Percentiles rank a stretch among this genome's conserved stretches.
These are phyloP conservation scores for Apiospora marii DNA, from an alignment of 2,329 filamentous ascomycete species.

Conservation along the genomic window DNA sequence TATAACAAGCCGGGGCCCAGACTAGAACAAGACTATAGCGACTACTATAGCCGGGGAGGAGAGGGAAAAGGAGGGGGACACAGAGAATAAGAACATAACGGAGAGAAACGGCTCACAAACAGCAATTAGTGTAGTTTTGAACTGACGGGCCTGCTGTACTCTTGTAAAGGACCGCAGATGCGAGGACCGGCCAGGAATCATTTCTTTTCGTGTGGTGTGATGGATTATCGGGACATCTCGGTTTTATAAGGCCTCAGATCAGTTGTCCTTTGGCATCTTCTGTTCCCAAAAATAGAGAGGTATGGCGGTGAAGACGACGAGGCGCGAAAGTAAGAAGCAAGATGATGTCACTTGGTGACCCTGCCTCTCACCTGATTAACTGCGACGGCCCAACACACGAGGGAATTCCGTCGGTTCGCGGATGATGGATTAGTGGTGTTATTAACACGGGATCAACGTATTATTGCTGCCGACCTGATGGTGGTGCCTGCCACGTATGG, in stretches of 20 bases:
- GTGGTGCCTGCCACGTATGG: background rate
- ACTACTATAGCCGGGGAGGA: background rate
- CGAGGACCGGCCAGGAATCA: background rate
- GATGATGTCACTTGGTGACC: conserved; percentile 11
- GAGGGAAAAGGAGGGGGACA: no score
- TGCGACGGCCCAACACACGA: background rate
- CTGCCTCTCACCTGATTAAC: background rate
- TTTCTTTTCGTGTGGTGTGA: background rate
- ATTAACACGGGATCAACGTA: background rate
- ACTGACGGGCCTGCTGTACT: background rate
- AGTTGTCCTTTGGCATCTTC: background rate
- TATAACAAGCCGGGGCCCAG: background rate
- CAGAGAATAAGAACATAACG: background rate
- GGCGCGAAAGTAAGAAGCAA: background rate
- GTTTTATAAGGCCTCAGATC: background rate
- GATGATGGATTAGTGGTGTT: background rate
- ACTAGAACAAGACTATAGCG: background rate
- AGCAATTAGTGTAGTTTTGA: background rate
- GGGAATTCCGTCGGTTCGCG: background rate
- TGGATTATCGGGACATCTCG: background rate
- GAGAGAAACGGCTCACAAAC: background rate
- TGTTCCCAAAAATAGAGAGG: background rate
- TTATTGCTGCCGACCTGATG: background rate
- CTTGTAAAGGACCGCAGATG: background rate
- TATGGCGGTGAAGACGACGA: conserved; percentile 9